A percentile compares a stretch with the other conserved stretches of the same genome.
These are phyloP conservation scores for Jasminum sambac DNA, from an alignment of 257 asterid genomes.

Conservation along the genomic window DNA sequence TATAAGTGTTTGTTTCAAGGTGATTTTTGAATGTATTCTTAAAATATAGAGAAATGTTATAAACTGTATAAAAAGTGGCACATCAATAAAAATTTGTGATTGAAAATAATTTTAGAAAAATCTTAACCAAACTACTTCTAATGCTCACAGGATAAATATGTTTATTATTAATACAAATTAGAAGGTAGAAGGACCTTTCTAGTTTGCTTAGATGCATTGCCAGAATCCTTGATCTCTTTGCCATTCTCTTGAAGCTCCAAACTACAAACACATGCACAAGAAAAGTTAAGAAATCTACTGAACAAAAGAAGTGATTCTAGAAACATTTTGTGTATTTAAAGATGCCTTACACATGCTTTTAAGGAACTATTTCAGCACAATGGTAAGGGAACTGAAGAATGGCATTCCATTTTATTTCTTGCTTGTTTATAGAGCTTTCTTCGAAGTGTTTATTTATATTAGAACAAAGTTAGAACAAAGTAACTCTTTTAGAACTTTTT, in stretches of 20 bases:
- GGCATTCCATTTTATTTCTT: neutral
- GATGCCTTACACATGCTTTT: constrained; percentile 14
- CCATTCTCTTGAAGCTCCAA: constrained; percentile 42
- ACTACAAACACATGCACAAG: constrained; percentile 30
- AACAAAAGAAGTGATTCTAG: constrained; percentile 12
- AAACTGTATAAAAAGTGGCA: too few relatives aligned
- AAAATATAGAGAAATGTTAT: too few relatives aligned
- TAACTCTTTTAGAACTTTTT: too few relatives aligned
- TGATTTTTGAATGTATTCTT: too few relatives aligned
- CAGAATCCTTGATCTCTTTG: constrained; percentile 35
- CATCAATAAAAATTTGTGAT: too few relatives aligned
- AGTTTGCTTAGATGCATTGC: constrained; percentile 35
- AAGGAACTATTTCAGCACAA: neutral
- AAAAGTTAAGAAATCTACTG: constrained; percentile 16
- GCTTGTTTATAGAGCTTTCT: too few relatives aligned
- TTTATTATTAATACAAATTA: constrained; percentile 11
- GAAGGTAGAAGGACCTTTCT: constrained; percentile 74
- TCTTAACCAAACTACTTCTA: too few relatives aligned
- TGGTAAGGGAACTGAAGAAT: neutral
- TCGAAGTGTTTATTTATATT: too few relatives aligned
- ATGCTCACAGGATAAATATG: constrained; percentile 20
- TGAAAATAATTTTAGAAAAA: too few relatives aligned
- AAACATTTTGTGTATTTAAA: neutral
- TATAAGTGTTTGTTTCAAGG: too few relatives aligned
- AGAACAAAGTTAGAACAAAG: too few relatives aligned